A percentile compares a stretch with the other conserved stretches of the same genome.
These are phyloP conservation scores for Alternaria alternata DNA, from an alignment of 2,329 filamentous ascomycete species.

Conservation along the genomic window DNA sequence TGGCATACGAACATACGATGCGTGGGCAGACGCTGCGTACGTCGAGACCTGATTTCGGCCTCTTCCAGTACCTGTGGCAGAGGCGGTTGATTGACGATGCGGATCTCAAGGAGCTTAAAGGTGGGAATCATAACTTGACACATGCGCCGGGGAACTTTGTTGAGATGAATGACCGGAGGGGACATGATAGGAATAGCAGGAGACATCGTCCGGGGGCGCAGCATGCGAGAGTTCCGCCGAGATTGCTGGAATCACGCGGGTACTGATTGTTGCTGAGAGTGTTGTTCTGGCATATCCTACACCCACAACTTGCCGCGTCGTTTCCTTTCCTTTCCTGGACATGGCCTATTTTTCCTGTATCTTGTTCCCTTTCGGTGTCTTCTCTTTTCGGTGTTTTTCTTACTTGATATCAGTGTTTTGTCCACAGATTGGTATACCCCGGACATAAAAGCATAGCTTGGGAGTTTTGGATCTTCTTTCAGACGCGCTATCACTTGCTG, in stretches of 20 bases:
- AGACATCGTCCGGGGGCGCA: conserved; percentile 15
- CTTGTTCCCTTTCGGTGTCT: background rate
- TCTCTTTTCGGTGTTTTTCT: background rate
- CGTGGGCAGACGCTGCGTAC: conserved; percentile 35
- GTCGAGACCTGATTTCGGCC: conserved; percentile 37
- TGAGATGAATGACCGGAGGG: conserved; percentile 16
- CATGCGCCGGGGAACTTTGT: conserved; percentile 30
- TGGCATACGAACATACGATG: conserved; percentile 35
- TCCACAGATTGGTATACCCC: conserved; percentile 14
- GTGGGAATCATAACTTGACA: conserved; percentile 39
- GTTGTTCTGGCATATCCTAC: background rate
- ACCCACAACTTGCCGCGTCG: background rate
- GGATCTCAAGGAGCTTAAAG: conserved; percentile 45
- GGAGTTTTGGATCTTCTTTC: too few species aligned
- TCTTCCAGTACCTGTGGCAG: conserved; percentile 44
- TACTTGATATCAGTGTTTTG: background rate
- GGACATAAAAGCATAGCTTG: conserved; percentile 16
- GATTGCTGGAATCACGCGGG: conserved; percentile 7
- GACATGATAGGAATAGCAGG: conserved; percentile 16
- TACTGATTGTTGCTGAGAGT: background rate
- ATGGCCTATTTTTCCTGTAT: background rate
- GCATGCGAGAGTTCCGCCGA: conserved; percentile 17
- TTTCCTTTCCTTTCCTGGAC: background rate
- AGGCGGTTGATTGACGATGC: conserved; percentile 41
- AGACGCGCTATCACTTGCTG: too few species aligned